A percentile compares a stretch with the other conserved stretches of the same genome.
phyloP scores from a whole-genome alignment of 2,329 filamentous ascomycete species.

The Penicillium sp. region DNA sequence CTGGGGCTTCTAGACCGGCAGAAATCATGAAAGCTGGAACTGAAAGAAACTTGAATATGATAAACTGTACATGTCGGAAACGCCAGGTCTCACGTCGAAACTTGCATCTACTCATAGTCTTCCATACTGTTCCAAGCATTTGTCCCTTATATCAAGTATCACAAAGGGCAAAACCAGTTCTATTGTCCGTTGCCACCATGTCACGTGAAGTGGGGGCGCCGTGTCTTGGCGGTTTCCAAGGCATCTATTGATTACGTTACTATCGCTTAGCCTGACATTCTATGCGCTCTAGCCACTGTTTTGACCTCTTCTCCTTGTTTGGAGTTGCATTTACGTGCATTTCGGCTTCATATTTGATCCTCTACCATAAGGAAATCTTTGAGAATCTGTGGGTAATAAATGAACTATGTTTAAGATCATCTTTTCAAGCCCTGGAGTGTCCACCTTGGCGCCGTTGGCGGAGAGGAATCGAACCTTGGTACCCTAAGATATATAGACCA shows the following conservation, averaged over 20 bases:
- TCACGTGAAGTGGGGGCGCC: slow-evolving; percentile 18
- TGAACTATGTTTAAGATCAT: no score
- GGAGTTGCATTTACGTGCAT: no score
- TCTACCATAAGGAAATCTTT: no score
- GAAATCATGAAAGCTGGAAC: neutral
- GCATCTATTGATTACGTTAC: neutral
- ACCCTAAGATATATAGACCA: no score
- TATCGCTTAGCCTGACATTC: neutral
- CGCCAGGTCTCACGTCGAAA: neutral
- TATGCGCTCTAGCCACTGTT: no score
- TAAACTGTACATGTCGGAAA: no score
- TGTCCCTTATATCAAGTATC: slow-evolving; percentile 4
- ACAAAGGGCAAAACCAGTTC: neutral
- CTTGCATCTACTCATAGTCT: neutral
- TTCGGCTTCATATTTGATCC: no score
- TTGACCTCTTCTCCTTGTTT: no score
- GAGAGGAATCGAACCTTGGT: no score
- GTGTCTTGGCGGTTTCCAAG: slow-evolving; percentile 5
- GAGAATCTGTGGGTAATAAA: no score
- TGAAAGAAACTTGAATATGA: neutral
- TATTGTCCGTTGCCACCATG: slow-evolving; percentile 12
- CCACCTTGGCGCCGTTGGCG: no score
- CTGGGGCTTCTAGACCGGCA: slow-evolving; percentile 3
- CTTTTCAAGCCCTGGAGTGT: no score
- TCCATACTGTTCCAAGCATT: neutral